Evolutionary conservation across 2,329 filamentous ascomycete species (phyloP).

Genomic region (Colletotrichum somersetense): DNA sequence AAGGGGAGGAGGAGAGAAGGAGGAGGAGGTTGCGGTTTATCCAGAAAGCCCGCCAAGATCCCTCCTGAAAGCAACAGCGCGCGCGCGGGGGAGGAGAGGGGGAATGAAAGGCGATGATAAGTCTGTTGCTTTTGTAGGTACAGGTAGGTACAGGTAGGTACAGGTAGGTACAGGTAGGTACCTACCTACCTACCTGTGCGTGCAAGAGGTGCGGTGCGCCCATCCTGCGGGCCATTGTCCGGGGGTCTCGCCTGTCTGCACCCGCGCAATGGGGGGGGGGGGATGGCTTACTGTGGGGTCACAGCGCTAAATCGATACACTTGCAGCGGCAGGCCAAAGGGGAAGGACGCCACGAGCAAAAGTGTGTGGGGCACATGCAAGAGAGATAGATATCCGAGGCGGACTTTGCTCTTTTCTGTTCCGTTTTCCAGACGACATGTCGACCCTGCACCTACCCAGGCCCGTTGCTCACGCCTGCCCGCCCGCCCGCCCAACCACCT

Average conservation of each 20-base stretch:
- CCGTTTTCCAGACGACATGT: neutral
- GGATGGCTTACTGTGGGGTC: constrained; percentile 1
- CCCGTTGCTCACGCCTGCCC: neutral
- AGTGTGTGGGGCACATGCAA: neutral
- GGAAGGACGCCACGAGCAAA: neutral
- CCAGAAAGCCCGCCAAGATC: constrained; percentile 3
- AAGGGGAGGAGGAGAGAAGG: too few relatives aligned
- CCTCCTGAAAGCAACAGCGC: neutral
- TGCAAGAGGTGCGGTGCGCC: neutral
- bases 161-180: too few relatives aligned
- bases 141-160: too few relatives aligned
- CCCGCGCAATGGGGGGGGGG: neutral
- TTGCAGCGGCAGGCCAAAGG: neutral
- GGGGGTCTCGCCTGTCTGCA: constrained; percentile 2
- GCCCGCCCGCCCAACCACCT: neutral
- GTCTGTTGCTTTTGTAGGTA: neutral
- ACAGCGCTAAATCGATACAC: constrained; percentile 5
- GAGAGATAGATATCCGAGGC: neutral
- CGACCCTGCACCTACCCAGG: neutral
- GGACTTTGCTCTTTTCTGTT: neutral
- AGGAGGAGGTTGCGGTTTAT: neutral
- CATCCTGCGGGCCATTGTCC: neutral
- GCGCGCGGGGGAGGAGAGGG: neutral
- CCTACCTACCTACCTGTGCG: neutral
- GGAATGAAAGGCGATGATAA: neutral